phyloP scores from a whole-genome alignment of 2,329 filamentous ascomycete species.

The Cordyceps javanica region DNA sequence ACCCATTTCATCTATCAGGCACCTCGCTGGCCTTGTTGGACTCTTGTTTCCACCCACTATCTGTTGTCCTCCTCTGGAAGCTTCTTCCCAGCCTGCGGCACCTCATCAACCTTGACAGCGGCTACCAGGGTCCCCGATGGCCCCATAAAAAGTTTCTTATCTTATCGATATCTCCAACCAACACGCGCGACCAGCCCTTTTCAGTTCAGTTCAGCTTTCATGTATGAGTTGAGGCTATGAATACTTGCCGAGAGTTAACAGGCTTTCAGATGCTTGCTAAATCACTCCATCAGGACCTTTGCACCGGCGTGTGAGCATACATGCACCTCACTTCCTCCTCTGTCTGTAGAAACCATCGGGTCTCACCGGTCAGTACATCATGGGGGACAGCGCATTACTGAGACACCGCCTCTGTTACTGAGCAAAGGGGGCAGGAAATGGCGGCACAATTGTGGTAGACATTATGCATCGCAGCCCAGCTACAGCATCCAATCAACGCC shows the following conservation, averaged over 20 bases:
- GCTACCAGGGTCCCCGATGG: slow-evolving; percentile 3
- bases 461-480: neutral
- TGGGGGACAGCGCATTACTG: neutral
- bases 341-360: too few relatives aligned
- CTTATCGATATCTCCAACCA: slow-evolving; percentile 1
- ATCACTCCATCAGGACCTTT: too few relatives aligned
- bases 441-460: neutral
- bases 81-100: neutral
- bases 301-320: too few relatives aligned
- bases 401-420: neutral
- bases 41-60: neutral
- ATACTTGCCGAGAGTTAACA: neutral
- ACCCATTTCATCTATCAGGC: neutral
- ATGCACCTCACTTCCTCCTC: too few relatives aligned
- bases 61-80: neutral
- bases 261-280: too few relatives aligned
- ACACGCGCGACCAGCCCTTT: neutral
- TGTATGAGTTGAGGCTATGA: too few relatives aligned
- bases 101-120: neutral
- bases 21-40: too few relatives aligned
- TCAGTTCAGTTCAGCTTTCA: too few relatives aligned
- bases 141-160: slow-evolving; percentile 1
- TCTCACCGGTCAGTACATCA: too few relatives aligned
- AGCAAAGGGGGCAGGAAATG: too few relatives aligned
- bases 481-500: neutral